Evolutionary conservation across 768 basidiomycete genomes (phyloP).

Genomic region (Xerocomellus dryophilus): DNA sequence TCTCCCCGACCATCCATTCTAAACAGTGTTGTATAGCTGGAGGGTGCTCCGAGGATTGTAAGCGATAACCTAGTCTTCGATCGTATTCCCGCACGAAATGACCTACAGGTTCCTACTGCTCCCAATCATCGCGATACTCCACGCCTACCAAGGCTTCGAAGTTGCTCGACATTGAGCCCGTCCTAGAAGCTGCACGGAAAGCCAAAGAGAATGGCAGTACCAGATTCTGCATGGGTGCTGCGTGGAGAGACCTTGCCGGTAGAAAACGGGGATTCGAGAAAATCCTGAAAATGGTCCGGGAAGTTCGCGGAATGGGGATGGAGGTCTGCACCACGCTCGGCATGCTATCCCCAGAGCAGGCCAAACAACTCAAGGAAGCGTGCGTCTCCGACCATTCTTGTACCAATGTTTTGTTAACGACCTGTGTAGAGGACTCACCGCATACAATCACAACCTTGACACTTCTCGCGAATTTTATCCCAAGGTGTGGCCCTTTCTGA

Average conservation of each 20-base stretch:
- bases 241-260: slow-evolving; percentile 93
- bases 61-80: slow-evolving; percentile 26
- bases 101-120: slow-evolving; percentile 85
- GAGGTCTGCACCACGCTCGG: slow-evolving; percentile 99
- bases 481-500: slow-evolving; percentile 46
- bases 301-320: slow-evolving; percentile 95
- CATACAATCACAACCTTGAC: slow-evolving; percentile 98
- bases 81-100: neutral
- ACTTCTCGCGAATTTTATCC: slow-evolving; percentile 98
- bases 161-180: slow-evolving; percentile 86
- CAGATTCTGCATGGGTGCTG: slow-evolving; percentile 98
- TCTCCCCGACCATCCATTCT: slow-evolving; percentile 14
- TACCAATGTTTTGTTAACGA: neutral
- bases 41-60: slow-evolving; percentile 94
- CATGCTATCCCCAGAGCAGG: slow-evolving; percentile 94
- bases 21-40: slow-evolving; percentile 56
- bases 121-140: slow-evolving; percentile 91
- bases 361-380: slow-evolving; percentile 89
- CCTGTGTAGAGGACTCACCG: slow-evolving; percentile 73
- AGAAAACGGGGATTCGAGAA: slow-evolving; percentile 91
- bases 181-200: slow-evolving; percentile 86
- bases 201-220: slow-evolving; percentile 97
- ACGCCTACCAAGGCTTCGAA: slow-evolving; percentile 87
- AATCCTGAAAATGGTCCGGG: slow-evolving; percentile 88
- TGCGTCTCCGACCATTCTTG: slow-evolving; percentile 37